These are phyloP conservation scores for Hortiboletus campestris DNA, from an alignment of 768 basidiomycete species.

Conservation along the genomic window DNA sequence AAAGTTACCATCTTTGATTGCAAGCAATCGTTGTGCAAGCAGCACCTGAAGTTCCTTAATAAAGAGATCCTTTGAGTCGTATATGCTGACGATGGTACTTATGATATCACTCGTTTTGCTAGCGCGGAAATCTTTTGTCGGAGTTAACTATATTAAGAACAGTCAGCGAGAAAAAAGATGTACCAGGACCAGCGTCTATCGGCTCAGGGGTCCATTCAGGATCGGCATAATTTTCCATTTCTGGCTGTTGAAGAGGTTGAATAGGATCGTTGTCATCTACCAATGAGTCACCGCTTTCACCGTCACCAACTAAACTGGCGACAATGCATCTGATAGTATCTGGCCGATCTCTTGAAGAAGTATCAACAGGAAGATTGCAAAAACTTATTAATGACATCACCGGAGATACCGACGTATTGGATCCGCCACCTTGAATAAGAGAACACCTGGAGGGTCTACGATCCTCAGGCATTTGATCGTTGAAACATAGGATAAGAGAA, in stretches of 20 bases:
- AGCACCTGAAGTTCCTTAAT: slow-evolving; percentile 93
- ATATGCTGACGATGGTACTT: slow-evolving; percentile 95
- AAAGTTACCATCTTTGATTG: slow-evolving; percentile 74
- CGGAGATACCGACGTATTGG: slow-evolving; percentile 88
- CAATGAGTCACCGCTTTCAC: slow-evolving; percentile 75
- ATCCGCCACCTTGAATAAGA: slow-evolving; percentile 91
- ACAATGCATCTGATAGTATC: slow-evolving; percentile 96
- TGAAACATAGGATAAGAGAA: slow-evolving; percentile 85
- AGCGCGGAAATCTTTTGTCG: slow-evolving; percentile 74
- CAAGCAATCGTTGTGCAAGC: slow-evolving; percentile 82
- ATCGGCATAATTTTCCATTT: slow-evolving; percentile 86
- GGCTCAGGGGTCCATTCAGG: slow-evolving; percentile 96
- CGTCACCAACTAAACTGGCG: slow-evolving; percentile 83
- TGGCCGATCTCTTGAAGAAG: slow-evolving; percentile 61
- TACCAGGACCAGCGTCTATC: slow-evolving; percentile 93
- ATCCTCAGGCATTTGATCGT: slow-evolving; percentile 89
- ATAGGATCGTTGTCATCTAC: slow-evolving; percentile 84
- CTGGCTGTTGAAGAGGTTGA: slow-evolving; percentile 68
- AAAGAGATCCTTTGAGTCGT: slow-evolving; percentile 95
- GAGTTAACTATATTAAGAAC: not conserved
- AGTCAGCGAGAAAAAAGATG: slow-evolving; percentile 12
- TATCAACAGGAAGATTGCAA: not conserved
- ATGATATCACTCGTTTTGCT: slow-evolving; percentile 92
- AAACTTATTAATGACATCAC: slow-evolving; percentile 36
- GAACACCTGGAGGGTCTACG: slow-evolving; percentile 88